Evolutionary conservation across 371 early-diverging fungal genomes (phyloP).

Genomic region (Mucor mucedo): DNA sequence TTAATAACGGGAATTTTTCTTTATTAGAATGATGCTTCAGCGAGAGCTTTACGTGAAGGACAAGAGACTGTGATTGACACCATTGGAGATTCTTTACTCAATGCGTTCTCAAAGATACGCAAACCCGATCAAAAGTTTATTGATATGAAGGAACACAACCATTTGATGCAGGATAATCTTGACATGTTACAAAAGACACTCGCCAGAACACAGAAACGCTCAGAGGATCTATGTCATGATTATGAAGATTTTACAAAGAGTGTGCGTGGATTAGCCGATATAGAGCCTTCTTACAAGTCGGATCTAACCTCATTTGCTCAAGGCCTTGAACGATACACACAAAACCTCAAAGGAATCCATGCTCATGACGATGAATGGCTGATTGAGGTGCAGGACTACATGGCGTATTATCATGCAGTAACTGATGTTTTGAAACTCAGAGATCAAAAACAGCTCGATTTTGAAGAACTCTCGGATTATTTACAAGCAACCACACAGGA

Average conservation of each 20-base stretch:
- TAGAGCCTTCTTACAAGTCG: slow-evolving; percentile 80
- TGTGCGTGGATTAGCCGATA: slow-evolving; percentile 72
- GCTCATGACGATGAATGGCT: slow-evolving; percentile 72
- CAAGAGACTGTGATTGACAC: slow-evolving; percentile 82
- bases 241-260: slow-evolving; percentile 80
- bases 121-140: slow-evolving; percentile 87
- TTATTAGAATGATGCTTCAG: slow-evolving; percentile 59
- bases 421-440: slow-evolving; percentile 83
- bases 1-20: background rate
- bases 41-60: slow-evolving; percentile 52
- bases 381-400: slow-evolving; percentile 82
- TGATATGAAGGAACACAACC: slow-evolving; percentile 78
- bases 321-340: slow-evolving; percentile 64
- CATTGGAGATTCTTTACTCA: slow-evolving; percentile 87
- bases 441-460: slow-evolving; percentile 94
- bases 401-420: slow-evolving; percentile 84
- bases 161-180: slow-evolving; percentile 86
- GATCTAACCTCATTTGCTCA: slow-evolving; percentile 70
- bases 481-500: slow-evolving; percentile 68
- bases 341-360: slow-evolving; percentile 64
- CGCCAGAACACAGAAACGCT: slow-evolving; percentile 75
- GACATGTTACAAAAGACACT: slow-evolving; percentile 78
- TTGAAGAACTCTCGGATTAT: slow-evolving; percentile 85
- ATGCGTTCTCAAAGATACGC: slow-evolving; percentile 90
- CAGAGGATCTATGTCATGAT: slow-evolving; percentile 78